phyloP scores from a whole-genome alignment of 257 asterid species.

The Nicotiana obtusifolia region DNA sequence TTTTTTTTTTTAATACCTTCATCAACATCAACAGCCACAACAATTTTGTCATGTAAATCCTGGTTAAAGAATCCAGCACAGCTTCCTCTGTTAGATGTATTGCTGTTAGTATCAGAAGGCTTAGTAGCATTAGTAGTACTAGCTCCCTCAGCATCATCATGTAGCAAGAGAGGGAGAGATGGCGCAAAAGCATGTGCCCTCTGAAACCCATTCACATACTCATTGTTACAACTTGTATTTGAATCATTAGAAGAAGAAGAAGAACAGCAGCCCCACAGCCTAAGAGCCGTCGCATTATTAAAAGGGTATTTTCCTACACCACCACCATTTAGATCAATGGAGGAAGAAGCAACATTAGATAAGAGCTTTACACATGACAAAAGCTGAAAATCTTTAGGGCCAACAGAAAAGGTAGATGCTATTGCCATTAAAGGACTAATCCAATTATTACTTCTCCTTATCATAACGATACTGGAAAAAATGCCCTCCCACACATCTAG shows the following conservation, averaged over 20 bases:
- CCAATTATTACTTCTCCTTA: conserved; percentile 28
- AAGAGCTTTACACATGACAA: not conserved
- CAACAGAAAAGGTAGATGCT: conserved; percentile 16
- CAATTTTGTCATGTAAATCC: not conserved
- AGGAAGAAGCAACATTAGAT: not conserved
- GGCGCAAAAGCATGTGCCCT: conserved; percentile 34
- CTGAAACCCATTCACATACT: conserved; percentile 21
- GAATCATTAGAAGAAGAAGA: conserved; percentile 8
- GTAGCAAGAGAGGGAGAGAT: conserved; percentile 27
- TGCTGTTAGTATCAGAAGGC: not conserved
- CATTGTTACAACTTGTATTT: conserved; percentile 13
- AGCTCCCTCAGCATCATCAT: conserved; percentile 35
- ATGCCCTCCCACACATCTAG: conserved; percentile 7
- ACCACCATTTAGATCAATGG: not conserved
- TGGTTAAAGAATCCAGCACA: conserved; percentile 3
- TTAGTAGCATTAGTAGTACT: not conserved
- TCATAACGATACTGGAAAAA: conserved; percentile 35
- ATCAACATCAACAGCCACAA: conserved; percentile 37
- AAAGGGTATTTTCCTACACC: conserved; percentile 6
- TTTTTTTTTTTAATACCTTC: conserved; percentile 44
- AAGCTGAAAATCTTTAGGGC: conserved; percentile 10
- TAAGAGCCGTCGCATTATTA: conserved; percentile 17
- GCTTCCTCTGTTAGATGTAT: not conserved
- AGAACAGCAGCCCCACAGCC: conserved; percentile 30
- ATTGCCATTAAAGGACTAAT: conserved; percentile 48